Base-by-base conservation (phyloP, 306 rosid species). In the Pyrus pyrifolia region DNA sequence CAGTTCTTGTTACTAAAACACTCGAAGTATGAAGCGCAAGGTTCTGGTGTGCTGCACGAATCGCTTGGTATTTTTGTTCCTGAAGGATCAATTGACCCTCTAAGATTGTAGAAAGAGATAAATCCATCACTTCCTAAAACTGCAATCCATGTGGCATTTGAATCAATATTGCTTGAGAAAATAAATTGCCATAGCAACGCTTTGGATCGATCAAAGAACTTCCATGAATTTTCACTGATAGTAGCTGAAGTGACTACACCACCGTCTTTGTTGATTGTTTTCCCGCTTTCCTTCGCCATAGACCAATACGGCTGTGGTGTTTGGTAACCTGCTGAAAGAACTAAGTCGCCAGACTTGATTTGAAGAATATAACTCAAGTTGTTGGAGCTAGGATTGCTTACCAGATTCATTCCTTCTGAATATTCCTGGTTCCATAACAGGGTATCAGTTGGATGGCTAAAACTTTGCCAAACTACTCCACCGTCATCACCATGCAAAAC, bases 241-340 rank as follows among this genome's bases (percentile, higher is more conserved):
- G 84, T 82, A 5, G 93, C 91, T 8, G 64, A 79, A 80, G 80
- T 78, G n/a, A 87, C 91, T 3, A 23, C 77, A 22, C 83, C 82
- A 13, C 90, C 90, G 3, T 71, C 88, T 77, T 72, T 46, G 68
- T 90, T 76, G 76, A 82, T 79, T 8, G 79, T 87, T 76, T 45
- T 92, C 19, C 99, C 84, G 73, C 3, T 80, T 70, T 95, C 99
- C 31, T 78, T 86, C 63, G 78, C 81, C 87, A 92, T 82, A 52
- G 97, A 85, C 97, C 99, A 95, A 78, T 92, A 95, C 79, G 95
- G 88, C 87, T 92, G 99, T 6, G 91, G 93, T 6, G 81, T 78
- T 53, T 23, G 68, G 72, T 82, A 95, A 69, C 82, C 96, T 35
- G 91, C 93, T 3, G 84, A 90, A 49, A 95, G 94, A 76, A 86